Conservation (phyloP, 2,329 filamentous ascomycete genomes). For the Endoconidiophora laricicola region DNA sequence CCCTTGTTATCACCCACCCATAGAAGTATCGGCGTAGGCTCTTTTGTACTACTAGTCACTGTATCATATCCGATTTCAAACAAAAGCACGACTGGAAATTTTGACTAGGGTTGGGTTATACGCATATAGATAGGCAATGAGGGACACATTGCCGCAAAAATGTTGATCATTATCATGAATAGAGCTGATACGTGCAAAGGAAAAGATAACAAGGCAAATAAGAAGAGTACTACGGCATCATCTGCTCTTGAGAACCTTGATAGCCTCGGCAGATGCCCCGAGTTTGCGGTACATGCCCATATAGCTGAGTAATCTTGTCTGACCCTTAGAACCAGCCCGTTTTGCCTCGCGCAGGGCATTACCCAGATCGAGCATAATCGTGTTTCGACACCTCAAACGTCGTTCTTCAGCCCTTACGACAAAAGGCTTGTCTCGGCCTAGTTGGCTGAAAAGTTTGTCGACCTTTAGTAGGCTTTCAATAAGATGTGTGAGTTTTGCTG, state of each 20-base stretch:
- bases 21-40: neutral
- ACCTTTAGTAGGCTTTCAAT: constrained; percentile 31
- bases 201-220: constrained; percentile 5
- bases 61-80: neutral
- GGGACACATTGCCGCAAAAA: neutral
- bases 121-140: neutral
- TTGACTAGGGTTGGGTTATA: no score
- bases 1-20: neutral
- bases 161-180: constrained; percentile 6
- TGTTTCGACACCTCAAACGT: constrained; percentile 36
- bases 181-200: constrained; percentile 2
- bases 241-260: constrained; percentile 26
- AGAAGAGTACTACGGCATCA: neutral
- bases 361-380: constrained; percentile 37
- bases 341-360: constrained; percentile 31
- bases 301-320: constrained; percentile 32
- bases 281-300: constrained; percentile 36
- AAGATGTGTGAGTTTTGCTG: constrained; percentile 19
- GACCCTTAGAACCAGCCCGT: constrained; percentile 26
- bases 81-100: neutral
- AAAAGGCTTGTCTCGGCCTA: constrained; percentile 31
- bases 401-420: constrained; percentile 36
- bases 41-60: neutral
- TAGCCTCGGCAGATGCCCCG: constrained; percentile 34
- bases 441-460: constrained; percentile 29